Percentiles rank a stretch among this genome's conserved stretches.
Evolutionary conservation across 2,329 filamentous ascomycete species (phyloP).

Genomic region (Arthroderma uncinatum): DNA sequence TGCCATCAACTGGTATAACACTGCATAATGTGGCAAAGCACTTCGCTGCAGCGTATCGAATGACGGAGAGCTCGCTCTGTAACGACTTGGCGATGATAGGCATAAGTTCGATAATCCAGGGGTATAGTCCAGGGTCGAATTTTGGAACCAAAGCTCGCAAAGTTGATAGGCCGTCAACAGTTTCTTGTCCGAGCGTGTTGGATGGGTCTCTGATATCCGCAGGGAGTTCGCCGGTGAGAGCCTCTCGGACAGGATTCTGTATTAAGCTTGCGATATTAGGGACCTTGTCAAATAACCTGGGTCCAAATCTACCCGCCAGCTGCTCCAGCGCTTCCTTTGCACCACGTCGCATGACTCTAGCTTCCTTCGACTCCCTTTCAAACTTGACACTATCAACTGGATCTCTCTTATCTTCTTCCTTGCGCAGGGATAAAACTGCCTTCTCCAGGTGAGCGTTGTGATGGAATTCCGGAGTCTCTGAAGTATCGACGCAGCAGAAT

Average conservation of each 20-base stretch:
- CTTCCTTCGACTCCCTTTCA: slow-evolving; percentile 77
- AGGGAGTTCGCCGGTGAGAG: slow-evolving; percentile 63
- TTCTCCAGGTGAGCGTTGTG: slow-evolving; percentile 67
- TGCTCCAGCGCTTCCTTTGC: slow-evolving; percentile 92
- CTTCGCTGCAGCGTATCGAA: slow-evolving; percentile 93
- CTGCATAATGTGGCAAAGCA: slow-evolving; percentile 96
- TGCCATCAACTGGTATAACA: slow-evolving; percentile 85
- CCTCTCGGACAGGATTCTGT: slow-evolving; percentile 63
- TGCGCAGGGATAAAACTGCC: slow-evolving; percentile 83
- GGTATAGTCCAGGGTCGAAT: slow-evolving; percentile 60
- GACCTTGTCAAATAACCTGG: slow-evolving; percentile 65
- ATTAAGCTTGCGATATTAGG: slow-evolving; percentile 73
- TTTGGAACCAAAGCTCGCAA: slow-evolving; percentile 90
- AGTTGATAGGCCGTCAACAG: slow-evolving; percentile 87
- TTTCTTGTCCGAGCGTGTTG: slow-evolving; percentile 71
- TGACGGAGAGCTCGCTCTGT: slow-evolving; percentile 77
- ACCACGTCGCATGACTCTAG: slow-evolving; percentile 79
- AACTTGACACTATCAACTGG: slow-evolving; percentile 84
- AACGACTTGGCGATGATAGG: slow-evolving; percentile 79
- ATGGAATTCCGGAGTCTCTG: slow-evolving; percentile 90
- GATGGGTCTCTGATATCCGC: slow-evolving; percentile 61
- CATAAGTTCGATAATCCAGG: slow-evolving; percentile 72
- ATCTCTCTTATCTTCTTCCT: slow-evolving; percentile 91
- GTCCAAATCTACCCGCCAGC: slow-evolving; percentile 66
- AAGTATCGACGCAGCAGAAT: slow-evolving; percentile 94